phyloP scores from a whole-genome alignment of 23 red algal species.

The Gracilaria domingensis region DNA sequence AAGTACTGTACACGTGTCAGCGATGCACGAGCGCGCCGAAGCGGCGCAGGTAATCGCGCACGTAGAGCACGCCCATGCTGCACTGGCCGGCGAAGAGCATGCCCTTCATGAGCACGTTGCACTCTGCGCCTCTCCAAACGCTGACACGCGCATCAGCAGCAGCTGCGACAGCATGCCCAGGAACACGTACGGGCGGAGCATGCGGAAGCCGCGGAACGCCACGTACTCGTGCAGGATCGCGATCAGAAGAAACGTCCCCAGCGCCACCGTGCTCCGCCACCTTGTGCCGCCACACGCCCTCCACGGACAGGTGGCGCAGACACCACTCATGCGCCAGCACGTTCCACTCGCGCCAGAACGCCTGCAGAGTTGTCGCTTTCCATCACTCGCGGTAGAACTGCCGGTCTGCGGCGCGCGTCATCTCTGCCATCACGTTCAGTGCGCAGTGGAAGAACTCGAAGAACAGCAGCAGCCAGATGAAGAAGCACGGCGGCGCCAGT shows the following conservation, averaged over 20 bases:
- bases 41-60: slow-evolving; percentile 72
- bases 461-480: slow-evolving; percentile 91
- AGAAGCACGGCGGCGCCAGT: slow-evolving; percentile 85
- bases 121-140: slow-evolving; percentile 49
- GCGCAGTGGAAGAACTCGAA: slow-evolving; percentile 91
- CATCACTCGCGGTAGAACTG: slow-evolving; percentile 96
- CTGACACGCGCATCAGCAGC: slow-evolving; percentile 80
- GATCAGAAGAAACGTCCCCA: slow-evolving; percentile 86
- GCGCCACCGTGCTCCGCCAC: slow-evolving; percentile 58
- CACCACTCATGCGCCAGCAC: slow-evolving; percentile 92
- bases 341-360: slow-evolving; percentile 95
- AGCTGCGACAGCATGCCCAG: slow-evolving; percentile 90
- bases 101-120: slow-evolving; percentile 88
- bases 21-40: slow-evolving; percentile 36
- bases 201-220: slow-evolving; percentile 77
- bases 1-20: neutral
- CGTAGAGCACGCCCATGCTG: slow-evolving; percentile 79
- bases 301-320: slow-evolving; percentile 90
- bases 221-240: slow-evolving; percentile 92
- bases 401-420: slow-evolving; percentile 87
- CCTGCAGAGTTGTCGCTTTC: slow-evolving; percentile 91
- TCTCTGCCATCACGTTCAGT: slow-evolving; percentile 84
- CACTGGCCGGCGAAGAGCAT: slow-evolving; percentile 91
- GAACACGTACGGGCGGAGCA: slow-evolving; percentile 85
- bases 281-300: slow-evolving; percentile 65